Evolutionary conservation across 371 early-diverging fungal genomes (phyloP).

Genomic region (Mortierella sp.): DNA sequence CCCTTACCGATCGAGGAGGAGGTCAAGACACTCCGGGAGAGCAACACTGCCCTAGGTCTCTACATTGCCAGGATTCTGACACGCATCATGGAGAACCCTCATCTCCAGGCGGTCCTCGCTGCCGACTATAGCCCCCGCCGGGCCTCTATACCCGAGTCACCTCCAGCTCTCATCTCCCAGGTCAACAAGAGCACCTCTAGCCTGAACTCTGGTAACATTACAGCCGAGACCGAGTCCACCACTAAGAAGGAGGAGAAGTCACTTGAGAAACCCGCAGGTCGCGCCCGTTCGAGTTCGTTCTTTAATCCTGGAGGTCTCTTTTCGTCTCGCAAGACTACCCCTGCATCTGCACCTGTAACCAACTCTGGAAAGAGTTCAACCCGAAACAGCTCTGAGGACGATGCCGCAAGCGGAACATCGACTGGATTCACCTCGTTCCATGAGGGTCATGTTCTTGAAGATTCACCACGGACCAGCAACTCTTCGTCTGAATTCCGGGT

Average conservation of each 20-base stretch:
- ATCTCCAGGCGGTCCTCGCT: slow-evolving; percentile 47
- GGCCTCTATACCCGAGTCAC: slow-evolving; percentile 26
- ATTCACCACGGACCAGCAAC: slow-evolving; percentile 45
- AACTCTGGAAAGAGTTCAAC: slow-evolving; percentile 24
- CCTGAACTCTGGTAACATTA: slow-evolving; percentile 14
- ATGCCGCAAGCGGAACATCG: slow-evolving; percentile 24
- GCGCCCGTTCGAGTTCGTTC: slow-evolving; percentile 48
- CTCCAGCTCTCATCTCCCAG: slow-evolving; percentile 25
- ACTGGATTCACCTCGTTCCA: slow-evolving; percentile 35
- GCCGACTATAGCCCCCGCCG: slow-evolving; percentile 50
- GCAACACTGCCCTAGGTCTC: slow-evolving; percentile 71
- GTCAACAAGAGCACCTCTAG: slow-evolving; percentile 13
- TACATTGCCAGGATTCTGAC: slow-evolving; percentile 79
- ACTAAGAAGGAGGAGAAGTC: slow-evolving; percentile 19
- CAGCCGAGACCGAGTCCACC: slow-evolving; percentile 17
- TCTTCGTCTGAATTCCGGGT: slow-evolving; percentile 36
- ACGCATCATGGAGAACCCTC: slow-evolving; percentile 55
- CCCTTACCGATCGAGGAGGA: slow-evolving; percentile 59
- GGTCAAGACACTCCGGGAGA: slow-evolving; percentile 64
- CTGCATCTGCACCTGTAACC: slow-evolving; percentile 6
- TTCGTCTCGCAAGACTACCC: slow-evolving; percentile 15
- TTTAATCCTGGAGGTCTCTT: slow-evolving; percentile 26
- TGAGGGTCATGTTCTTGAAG: slow-evolving; percentile 42
- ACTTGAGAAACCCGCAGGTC: slow-evolving; percentile 15
- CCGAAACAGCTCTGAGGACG: slow-evolving; percentile 49